Conservation (phyloP, 768 basidiomycete genomes). For the Tulasnella calospora region DNA sequence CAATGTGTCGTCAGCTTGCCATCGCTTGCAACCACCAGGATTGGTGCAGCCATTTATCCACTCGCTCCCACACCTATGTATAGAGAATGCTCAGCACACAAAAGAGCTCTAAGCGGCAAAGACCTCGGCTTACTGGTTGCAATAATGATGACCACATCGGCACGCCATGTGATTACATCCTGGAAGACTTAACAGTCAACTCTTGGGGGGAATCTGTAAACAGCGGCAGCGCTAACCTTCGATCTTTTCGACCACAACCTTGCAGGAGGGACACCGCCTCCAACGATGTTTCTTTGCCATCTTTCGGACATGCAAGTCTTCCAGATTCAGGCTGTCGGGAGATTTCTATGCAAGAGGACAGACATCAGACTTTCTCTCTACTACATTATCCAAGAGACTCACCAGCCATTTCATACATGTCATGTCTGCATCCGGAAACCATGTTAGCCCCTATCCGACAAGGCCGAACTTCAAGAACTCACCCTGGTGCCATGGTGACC, state of each 20-base stretch:
- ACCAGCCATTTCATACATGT: slow-evolving; percentile 8
- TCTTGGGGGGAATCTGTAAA: not conserved
- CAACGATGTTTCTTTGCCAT: slow-evolving; percentile 12
- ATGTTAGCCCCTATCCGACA: not conserved
- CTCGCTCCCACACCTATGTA: not conserved
- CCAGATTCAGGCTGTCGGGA: not conserved
- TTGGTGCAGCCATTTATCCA: slow-evolving; percentile 9
- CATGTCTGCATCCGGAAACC: not conserved
- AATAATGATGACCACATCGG: slow-evolving; percentile 18
- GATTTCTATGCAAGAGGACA: not conserved
- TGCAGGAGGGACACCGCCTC: slow-evolving; percentile 22
- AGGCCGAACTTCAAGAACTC: not conserved
- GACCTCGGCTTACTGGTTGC: slow-evolving; percentile 10
- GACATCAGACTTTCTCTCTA: not conserved
- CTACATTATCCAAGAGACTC: not conserved
- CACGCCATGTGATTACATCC: slow-evolving; percentile 23
- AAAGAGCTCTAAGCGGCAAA: too few species aligned
- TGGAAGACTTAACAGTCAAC: not conserved
- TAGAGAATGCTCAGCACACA: not conserved
- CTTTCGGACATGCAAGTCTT: not conserved
- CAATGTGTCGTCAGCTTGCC: not conserved
- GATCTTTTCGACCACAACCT: slow-evolving; percentile 18
- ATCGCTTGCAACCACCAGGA: not conserved
- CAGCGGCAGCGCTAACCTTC: not conserved
- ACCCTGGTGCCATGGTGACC: slow-evolving; percentile 7